Percentiles rank a stretch among this genome's conserved stretches.
Conservation (phyloP, 2,329 filamentous ascomycete genomes). For the Exophiala phaeomuriformis region DNA sequence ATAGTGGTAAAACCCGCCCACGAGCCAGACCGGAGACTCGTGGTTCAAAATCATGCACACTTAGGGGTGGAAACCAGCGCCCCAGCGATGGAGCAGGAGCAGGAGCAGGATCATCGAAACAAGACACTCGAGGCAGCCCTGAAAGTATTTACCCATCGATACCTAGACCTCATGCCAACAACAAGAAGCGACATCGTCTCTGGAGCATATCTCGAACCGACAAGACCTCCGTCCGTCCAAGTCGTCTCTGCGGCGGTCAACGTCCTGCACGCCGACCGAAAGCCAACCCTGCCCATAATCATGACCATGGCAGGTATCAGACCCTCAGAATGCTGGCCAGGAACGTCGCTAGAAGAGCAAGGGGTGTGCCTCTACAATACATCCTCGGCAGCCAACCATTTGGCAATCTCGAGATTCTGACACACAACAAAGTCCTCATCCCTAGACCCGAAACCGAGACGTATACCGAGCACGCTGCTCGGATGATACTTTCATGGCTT, state of each 20-base stretch:
- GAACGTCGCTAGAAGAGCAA: conserved; percentile 40
- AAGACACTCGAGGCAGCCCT: too few relatives aligned
- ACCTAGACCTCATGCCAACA: too few relatives aligned
- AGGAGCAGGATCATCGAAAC: too few relatives aligned
- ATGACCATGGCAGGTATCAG: neutral
- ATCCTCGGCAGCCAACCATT: conserved; percentile 84
- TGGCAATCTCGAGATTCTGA: conserved; percentile 70
- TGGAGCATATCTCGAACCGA: too few relatives aligned
- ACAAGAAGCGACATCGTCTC: too few relatives aligned
- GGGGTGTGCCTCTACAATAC: conserved; percentile 80
- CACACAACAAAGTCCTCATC: conserved; percentile 71
- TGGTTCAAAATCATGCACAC: neutral
- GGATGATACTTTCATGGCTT: conserved; percentile 4
- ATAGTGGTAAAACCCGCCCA: neutral
- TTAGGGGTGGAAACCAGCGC: neutral
- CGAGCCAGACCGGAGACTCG: neutral
- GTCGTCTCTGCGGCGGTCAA: too few relatives aligned
- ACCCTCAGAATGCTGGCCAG: neutral
- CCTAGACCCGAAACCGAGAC: conserved; percentile 52
- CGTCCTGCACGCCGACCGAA: too few relatives aligned
- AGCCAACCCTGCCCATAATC: too few relatives aligned
- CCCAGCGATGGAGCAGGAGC: too few relatives aligned
- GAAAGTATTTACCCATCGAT: too few relatives aligned
- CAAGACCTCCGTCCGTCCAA: too few relatives aligned
- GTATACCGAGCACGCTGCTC: conserved; percentile 20